Base-by-base conservation (phyloP, 2,329 filamentous ascomycete genomes). In the Talaromyces sp. region DNA sequence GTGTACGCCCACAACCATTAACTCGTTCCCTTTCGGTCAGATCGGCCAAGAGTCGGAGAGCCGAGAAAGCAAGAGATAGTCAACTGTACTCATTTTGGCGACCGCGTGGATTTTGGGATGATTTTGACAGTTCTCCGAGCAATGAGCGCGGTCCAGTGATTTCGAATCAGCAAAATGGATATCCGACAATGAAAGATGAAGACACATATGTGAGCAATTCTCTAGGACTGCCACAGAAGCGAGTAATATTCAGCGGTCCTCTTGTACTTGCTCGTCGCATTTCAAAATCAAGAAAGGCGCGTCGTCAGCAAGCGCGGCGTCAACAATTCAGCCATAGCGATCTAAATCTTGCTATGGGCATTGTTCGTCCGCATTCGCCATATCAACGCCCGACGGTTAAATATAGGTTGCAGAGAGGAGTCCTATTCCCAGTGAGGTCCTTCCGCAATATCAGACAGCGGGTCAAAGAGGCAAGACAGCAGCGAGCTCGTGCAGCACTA, bases 51-150 rank as follows among this genome's bases (percentile, higher is more conserved):
- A 81, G 81, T 64, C 74, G 76, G 63, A 80, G 78, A 69, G 74
- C 78, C 2, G 79, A 77, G 41, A 75, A 79, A 60, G 76, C 80
- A 25, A 75, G 80, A 56, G 81, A 86, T 62, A 79, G 79, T 50
- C 81, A 80, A 47, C 73, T 87, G 6, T 83, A 87, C 68, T 86
- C 87, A 1, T 86, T 88, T 71, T 89, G 87, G 87, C 81, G 84
- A 25, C 87, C 87, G 1, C 83, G 83, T 43, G 82, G 82, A n/a
- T 88, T 88, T 74, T 89, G 86, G 86, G 85, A 87, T 45, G 84
- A 84, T 45, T 75, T 85, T 31, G 80, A 81, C 45, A 77, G 72
- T 27, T 77, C 61, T 37, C 61, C 80, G 9, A 74, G 39, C 6
- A 50, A 62, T 49, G 59, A 52, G 31, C 25, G 77, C 19, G 75